Conservation (phyloP, 768 basidiomycete species). For the Coprinopsis strossmayeri region DNA sequence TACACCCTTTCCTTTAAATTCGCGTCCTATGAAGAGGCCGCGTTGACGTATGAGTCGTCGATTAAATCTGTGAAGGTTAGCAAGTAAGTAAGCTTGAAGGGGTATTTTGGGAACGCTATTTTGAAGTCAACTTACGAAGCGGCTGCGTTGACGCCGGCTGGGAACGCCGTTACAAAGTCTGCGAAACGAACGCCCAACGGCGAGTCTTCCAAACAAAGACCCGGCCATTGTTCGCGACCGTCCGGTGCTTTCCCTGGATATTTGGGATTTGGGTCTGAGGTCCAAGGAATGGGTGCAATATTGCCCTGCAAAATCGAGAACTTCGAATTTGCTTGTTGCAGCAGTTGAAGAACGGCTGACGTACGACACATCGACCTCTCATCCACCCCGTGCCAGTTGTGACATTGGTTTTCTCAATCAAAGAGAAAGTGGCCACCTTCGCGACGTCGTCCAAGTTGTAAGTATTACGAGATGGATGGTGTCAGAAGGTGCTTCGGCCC, state of each 20-base stretch:
- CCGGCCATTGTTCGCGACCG: slow-evolving; percentile 47
- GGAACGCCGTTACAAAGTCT: slow-evolving; percentile 73
- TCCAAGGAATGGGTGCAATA: slow-evolving; percentile 40
- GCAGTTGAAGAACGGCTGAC: slow-evolving; percentile 14
- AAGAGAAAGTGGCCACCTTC: slow-evolving; percentile 44
- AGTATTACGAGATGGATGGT: no score
- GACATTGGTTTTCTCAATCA: slow-evolving; percentile 60
- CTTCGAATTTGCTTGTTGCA: no score
- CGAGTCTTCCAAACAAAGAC: slow-evolving; percentile 71
- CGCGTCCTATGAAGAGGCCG: slow-evolving; percentile 73
- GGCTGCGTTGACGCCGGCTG: slow-evolving; percentile 78
- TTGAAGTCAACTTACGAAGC: slow-evolving; percentile 51
- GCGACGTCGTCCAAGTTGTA: no score
- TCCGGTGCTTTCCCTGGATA: neutral
- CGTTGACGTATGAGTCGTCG: slow-evolving; percentile 71
- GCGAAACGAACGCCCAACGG: slow-evolving; percentile 74
- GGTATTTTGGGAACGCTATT: neutral
- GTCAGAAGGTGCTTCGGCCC: neutral
- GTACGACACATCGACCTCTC: slow-evolving; percentile 60
- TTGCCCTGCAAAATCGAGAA: slow-evolving; percentile 47
- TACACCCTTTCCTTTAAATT: slow-evolving; percentile 80
- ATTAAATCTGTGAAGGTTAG: slow-evolving; percentile 47
- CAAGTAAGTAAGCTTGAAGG: slow-evolving; percentile 2
- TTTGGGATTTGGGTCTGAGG: slow-evolving; percentile 5
- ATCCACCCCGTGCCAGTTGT: slow-evolving; percentile 65